Conservation (phyloP, 441 rosid species). For the Oxalis stricta region DNA sequence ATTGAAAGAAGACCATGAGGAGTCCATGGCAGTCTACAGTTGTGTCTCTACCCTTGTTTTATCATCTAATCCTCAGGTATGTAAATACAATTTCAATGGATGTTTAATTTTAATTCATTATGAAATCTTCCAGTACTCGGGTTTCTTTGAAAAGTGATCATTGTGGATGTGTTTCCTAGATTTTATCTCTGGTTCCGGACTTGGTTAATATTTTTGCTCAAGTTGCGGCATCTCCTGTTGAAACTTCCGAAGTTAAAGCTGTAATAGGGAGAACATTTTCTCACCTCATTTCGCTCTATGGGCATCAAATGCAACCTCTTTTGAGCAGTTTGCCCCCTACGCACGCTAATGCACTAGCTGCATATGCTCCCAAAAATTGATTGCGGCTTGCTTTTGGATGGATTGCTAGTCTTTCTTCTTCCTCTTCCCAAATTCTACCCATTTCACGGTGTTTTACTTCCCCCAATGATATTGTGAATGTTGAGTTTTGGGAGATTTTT, state of each 20-base stretch:
- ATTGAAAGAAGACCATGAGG: conserved; percentile 91
- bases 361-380: conserved; percentile 54
- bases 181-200: conserved; percentile 68
- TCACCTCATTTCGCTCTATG: conserved; percentile 66
- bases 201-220: conserved; percentile 78
- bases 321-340: conserved; percentile 60
- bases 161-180: conserved; percentile 27
- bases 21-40: conserved; percentile 77
- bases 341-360: conserved; percentile 75
- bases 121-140: no score
- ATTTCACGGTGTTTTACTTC: no score
- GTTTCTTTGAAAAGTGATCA: not conserved
- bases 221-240: conserved; percentile 71
- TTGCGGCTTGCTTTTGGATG: not conserved
- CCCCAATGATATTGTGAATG: no score
- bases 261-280: conserved; percentile 76
- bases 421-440: no score
- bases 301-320: conserved; percentile 82
- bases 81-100: no score
- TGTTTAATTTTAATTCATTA: not conserved
- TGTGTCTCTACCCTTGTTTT: conserved; percentile 75
- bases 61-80: conserved; percentile 79
- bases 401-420: no score
- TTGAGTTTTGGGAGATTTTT: no score
- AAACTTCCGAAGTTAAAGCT: conserved; percentile 78